Conservation (phyloP, 2,329 filamentous ascomycete genomes). For the Rhinocladiella similis region DNA sequence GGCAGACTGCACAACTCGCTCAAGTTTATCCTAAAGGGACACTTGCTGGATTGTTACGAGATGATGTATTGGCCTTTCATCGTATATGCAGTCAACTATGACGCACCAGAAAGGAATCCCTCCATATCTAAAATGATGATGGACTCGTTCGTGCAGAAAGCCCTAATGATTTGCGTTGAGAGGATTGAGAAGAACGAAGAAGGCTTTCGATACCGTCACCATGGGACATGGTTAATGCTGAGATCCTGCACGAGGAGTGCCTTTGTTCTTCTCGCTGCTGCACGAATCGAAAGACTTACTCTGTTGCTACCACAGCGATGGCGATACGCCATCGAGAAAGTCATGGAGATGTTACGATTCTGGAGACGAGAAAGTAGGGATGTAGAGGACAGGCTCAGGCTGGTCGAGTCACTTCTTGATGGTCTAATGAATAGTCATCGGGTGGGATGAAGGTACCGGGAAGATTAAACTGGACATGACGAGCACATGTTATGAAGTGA, state of each 20-base stretch:
- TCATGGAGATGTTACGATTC: constrained; percentile 32
- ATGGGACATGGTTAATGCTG: constrained; percentile 38
- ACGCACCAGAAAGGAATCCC: constrained; percentile 33
- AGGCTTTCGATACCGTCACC: constrained; percentile 37
- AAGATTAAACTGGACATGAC: no score
- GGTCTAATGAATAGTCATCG: constrained; percentile 12
- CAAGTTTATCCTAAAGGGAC: constrained; percentile 37
- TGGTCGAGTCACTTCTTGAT: constrained; percentile 24
- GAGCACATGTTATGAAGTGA: no score
- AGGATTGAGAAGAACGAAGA: constrained; percentile 36
- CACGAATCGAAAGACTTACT: constrained; percentile 36
- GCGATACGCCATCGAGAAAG: constrained; percentile 30
- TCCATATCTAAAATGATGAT: constrained; percentile 24
- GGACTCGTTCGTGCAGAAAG: constrained; percentile 33
- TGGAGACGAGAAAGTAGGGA: constrained; percentile 33
- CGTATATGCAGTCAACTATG: constrained; percentile 33
- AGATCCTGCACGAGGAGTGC: constrained; percentile 36
- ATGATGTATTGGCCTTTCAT: constrained; percentile 42
- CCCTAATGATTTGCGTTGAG: constrained; percentile 34
- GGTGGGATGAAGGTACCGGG: not conserved
- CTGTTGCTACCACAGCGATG: constrained; percentile 34
- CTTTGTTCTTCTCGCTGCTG: constrained; percentile 33
- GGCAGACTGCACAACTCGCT: constrained; percentile 34
- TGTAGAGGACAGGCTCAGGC: constrained; percentile 29
- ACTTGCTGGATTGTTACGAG: constrained; percentile 40